Evolutionary conservation across 2,329 filamentous ascomycete species (phyloP).

Genomic region (Hymenoscyphus scutula): DNA sequence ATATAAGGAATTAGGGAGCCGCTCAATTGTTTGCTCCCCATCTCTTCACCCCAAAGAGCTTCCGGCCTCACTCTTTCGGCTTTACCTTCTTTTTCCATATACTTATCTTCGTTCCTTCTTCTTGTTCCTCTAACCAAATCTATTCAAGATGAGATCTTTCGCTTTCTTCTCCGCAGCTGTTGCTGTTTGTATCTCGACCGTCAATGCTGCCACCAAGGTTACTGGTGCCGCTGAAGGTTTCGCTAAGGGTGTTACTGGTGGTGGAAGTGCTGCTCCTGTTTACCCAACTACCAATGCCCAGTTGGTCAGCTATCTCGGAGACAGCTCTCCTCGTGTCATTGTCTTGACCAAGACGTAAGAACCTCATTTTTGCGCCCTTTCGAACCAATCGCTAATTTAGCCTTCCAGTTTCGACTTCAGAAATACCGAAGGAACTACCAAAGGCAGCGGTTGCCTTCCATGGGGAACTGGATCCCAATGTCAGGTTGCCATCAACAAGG

Average conservation of each 20-base stretch:
- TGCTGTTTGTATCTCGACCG: slow-evolving; percentile 8
- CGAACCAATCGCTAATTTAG: neutral
- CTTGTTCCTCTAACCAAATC: neutral
- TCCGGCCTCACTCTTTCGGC: neutral
- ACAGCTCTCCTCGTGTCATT: slow-evolving; percentile 43
- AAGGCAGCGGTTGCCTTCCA: slow-evolving; percentile 19
- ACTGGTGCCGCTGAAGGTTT: slow-evolving; percentile 43
- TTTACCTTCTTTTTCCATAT: neutral
- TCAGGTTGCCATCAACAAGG: slow-evolving; percentile 54
- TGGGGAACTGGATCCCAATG: slow-evolving; percentile 39
- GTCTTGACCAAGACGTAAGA: slow-evolving; percentile 48
- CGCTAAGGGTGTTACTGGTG: slow-evolving; percentile 56
- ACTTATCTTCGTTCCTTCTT: neutral
- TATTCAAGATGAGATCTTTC: slow-evolving; percentile 4
- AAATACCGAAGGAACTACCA: slow-evolving; percentile 43
- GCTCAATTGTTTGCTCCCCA: neutral
- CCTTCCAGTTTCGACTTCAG: slow-evolving; percentile 47
- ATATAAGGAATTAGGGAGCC: neutral
- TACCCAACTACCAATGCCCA: slow-evolving; percentile 53
- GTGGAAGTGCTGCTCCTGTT: slow-evolving; percentile 52
- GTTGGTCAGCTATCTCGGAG: slow-evolving; percentile 46
- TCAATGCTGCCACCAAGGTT: slow-evolving; percentile 7
- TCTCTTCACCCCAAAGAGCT: slow-evolving; percentile 5
- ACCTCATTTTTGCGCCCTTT: neutral
- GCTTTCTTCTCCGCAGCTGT: slow-evolving; percentile 8